phyloP scores from a whole-genome alignment of 1,284 basidiomycete genomes.

The Sanghuangporus sanghuang region DNA sequence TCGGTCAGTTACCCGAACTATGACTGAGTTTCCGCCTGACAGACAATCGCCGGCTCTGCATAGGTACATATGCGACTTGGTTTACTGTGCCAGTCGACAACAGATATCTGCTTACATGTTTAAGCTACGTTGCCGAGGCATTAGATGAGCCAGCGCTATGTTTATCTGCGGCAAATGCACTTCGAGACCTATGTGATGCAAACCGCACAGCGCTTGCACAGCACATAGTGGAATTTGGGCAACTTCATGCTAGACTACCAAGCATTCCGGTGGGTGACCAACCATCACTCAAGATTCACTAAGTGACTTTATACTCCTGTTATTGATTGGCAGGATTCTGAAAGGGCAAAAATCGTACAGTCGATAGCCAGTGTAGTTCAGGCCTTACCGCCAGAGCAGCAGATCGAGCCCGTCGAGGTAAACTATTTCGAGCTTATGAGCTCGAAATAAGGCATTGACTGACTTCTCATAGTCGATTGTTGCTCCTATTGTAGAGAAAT shows the following conservation, averaged over 20 bases:
- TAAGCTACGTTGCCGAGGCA: conserved; percentile 71
- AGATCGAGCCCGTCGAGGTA: conserved; percentile 75
- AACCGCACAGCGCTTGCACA: conserved; percentile 76
- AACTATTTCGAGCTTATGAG: conserved; percentile 16
- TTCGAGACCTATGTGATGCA: conserved; percentile 82
- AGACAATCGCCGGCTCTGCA: neutral
- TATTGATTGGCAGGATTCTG: conserved; percentile 54
- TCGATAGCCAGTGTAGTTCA: conserved; percentile 89
- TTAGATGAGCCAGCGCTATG: conserved; percentile 62
- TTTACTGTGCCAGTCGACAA: conserved; percentile 54
- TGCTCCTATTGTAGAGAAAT: conserved; percentile 66
- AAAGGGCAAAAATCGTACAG: conserved; percentile 85
- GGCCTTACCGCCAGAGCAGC: conserved; percentile 71
- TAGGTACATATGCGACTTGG: conserved; percentile 84
- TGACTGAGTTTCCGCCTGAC: neutral
- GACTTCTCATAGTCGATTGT: conserved; percentile 58
- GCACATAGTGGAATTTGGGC: conserved; percentile 79
- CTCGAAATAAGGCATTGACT: neutral
- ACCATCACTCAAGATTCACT: neutral
- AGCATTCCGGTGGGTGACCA: conserved; percentile 61
- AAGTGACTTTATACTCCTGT: neutral
- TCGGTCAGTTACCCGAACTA: conserved; percentile 41
- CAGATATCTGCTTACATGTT: conserved; percentile 48
- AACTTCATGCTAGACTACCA: conserved; percentile 71
- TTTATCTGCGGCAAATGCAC: conserved; percentile 70